A percentile compares a stretch with the other conserved stretches of the same genome.
These are phyloP conservation scores for Trametes villosa DNA, from an alignment of 768 basidiomycete genomes.

Conservation along the genomic window DNA sequence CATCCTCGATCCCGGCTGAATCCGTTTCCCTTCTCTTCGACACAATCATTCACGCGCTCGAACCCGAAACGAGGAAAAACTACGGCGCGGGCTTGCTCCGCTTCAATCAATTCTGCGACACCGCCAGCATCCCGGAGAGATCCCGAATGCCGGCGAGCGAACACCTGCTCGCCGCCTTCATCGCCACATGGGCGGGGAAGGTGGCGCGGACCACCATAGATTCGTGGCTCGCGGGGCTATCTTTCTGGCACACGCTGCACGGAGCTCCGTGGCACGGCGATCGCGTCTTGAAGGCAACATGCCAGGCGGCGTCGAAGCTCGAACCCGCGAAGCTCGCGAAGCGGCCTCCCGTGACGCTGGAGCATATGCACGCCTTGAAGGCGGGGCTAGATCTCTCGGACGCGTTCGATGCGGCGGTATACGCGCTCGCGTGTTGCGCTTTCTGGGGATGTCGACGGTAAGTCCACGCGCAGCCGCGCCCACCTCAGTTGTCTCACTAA, in stretches of 20 bases:
- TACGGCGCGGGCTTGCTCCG: conserved; percentile 40
- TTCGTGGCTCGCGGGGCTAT: no score
- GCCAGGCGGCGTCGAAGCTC: no score
- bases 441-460: conserved; percentile 40
- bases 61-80: conserved; percentile 8
- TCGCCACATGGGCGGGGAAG: no score
- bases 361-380: no score
- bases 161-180: conserved; percentile 35
- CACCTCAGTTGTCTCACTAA: not conserved
- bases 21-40: not conserved
- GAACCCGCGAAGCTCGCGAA: no score
- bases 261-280: no score
- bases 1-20: not conserved
- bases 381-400: conserved; percentile 29
- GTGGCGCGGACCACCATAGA: no score
- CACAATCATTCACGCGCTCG: not conserved
- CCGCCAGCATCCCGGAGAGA: conserved; percentile 36
- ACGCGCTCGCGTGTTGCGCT: conserved; percentile 38
- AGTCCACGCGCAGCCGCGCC: no score
- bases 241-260: no score
- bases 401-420: conserved; percentile 40
- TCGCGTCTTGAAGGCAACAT: no score
- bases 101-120: conserved; percentile 45
- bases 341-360: no score
- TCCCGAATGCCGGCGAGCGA: conserved; percentile 37